phyloP scores from a whole-genome alignment of 2,329 filamentous ascomycete species.

The Epichloe coenophiala region DNA sequence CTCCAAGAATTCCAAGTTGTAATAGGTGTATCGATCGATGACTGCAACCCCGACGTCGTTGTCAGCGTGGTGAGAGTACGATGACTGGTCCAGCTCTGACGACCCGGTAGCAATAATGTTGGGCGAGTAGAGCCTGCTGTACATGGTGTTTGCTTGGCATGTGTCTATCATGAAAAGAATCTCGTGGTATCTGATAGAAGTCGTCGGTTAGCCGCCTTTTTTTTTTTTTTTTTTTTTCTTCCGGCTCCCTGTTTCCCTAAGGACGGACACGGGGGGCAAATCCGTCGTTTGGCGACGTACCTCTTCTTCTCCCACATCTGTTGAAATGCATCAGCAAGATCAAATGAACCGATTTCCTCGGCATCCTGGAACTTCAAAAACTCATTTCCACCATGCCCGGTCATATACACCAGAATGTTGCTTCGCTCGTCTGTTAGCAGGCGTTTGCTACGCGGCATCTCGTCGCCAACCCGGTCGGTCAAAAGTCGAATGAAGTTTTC shows the following conservation, averaged over 20 bases:
- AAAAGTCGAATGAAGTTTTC: conserved; percentile 95
- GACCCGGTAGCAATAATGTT: conserved; percentile 98
- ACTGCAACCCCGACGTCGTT: conserved; percentile 96
- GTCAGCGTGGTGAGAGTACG: conserved; percentile 94
- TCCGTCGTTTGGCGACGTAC: conserved; percentile 20
- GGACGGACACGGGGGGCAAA: background rate
- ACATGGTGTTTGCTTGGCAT: conserved; percentile 99
- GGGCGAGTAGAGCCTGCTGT: conserved; percentile 92
- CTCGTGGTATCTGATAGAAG: conserved; percentile 63
- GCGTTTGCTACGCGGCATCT: conserved; percentile 89
- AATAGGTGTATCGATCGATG: conserved; percentile 97
- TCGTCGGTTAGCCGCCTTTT: background rate
- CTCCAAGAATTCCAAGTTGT: conserved; percentile 94
- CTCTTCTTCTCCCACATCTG: conserved; percentile 99
- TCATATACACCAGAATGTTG: conserved; percentile 99
- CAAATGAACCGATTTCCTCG: conserved; percentile 92
- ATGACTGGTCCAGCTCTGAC: conserved; percentile 87
- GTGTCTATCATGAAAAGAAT: conserved; percentile 99
- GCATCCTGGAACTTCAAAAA: conserved; percentile 98
- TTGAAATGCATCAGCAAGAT: conserved; percentile 91
- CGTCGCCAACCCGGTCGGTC: conserved; percentile 86
- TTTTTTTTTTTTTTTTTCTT: too few relatives aligned
- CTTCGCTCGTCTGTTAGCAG: conserved; percentile 88
- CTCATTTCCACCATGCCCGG: conserved; percentile 92
- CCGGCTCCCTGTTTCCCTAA: background rate